These are phyloP conservation scores for Ceratobasidium theobromae DNA, from an alignment of 1,284 basidiomycete genomes.

Conservation along the genomic window DNA sequence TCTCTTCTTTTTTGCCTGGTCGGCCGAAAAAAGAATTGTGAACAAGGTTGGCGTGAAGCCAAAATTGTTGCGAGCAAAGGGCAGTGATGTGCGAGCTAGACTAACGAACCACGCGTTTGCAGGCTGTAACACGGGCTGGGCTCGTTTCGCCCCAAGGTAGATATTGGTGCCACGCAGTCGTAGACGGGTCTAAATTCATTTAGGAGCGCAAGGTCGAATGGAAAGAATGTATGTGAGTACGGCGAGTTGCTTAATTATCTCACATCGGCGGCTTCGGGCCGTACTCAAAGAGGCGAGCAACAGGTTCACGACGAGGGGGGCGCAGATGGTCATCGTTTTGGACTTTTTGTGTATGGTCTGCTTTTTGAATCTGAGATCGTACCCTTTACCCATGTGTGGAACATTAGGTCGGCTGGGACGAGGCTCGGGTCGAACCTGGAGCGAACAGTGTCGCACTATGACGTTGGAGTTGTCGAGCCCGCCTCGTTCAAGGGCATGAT, in stretches of 20 bases:
- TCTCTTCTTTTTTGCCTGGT: background rate
- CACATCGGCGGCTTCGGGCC: slow-evolving; percentile 17
- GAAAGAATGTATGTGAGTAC: background rate
- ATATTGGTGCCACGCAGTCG: background rate
- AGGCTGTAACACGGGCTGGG: slow-evolving; percentile 21
- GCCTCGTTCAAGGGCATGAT: slow-evolving; percentile 26
- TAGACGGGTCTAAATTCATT: background rate
- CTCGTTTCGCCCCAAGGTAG: slow-evolving; percentile 2
- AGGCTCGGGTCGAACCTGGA: too few species aligned
- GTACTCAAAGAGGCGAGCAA: background rate
- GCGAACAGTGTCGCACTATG: too few species aligned
- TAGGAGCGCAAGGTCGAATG: background rate
- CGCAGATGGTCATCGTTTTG: slow-evolving; percentile 5
- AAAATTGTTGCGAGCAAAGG: background rate
- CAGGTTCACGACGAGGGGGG: slow-evolving; percentile 18
- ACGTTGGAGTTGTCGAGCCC: too few species aligned
- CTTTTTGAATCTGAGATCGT: slow-evolving; percentile 30
- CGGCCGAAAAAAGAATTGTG: background rate
- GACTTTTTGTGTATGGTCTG: slow-evolving; percentile 16
- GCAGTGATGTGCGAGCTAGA: slow-evolving; percentile 21
- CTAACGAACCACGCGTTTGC: slow-evolving; percentile 21
- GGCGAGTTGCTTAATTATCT: background rate
- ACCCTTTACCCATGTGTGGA: slow-evolving; percentile 3
- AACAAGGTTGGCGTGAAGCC: background rate
- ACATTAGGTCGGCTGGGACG: too few species aligned